Evolutionary conservation across 2,329 filamentous ascomycete species (phyloP), one percentile per base, ranked within the genome.

Genomic region (Aspergillus luchuensis): DNA sequence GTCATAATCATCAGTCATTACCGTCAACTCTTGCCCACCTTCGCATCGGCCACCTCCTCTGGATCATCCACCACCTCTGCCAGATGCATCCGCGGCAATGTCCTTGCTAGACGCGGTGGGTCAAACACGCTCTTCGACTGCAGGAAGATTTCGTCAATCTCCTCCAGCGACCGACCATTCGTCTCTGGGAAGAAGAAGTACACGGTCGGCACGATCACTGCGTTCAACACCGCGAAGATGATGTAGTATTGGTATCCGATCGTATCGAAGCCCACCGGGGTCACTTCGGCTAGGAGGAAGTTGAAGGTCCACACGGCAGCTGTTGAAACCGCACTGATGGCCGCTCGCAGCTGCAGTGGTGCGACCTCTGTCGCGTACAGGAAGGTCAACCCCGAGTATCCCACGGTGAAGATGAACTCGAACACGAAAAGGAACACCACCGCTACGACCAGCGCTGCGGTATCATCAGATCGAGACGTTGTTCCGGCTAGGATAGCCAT

Each of bases 391-490:
- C 85, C 85, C 0, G 86, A 77, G 74, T 85, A 86, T 0, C 84
- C 85, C 59, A 86, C 82, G 0, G 83, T 84, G 48, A 86, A 82
- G 72, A 87, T 87, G 66, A 82, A 84, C 72, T 86, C 84, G 76
- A 85, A 88, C 50, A 85, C 71, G 71, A 84, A 87, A 52, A 87
- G 79, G 71, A 86, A 86, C 63, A 84, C 79, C 0, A 82, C 83
- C 0, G 82, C 82, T 0, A 79, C 80, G 45, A 86, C 80, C 61
- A 82, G 79, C 2, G 84, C 79, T 1, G 75, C 61, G 2, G 74
- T 75, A 71, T 84, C 82, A 13, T 72, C 70, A 0, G 53, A 54
- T 33, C 71, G 74, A 11, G 80, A 84, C 3, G 82, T 85, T 5
- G 81, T 78, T 36, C 85, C 76, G 3, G 84, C 82, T 8, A 87